These are phyloP conservation scores for Medicago truncatula DNA, from an alignment of 306 rosid genomes.

Conservation along the genomic window MtrunA17r5.0-ANR NC_053042.1:48461501-48462000, in stretches of 20 bases:
- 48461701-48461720: conserved; percentile 38
- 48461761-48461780: conserved; percentile 54
- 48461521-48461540: no score
- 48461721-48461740: conserved; percentile 39
- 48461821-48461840: conserved; percentile 64
- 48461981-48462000: conserved; percentile 68
- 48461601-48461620: no score
- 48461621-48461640: no score
- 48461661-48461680: no score
- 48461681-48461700: conserved; percentile 48
- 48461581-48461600: no score
- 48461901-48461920: conserved; percentile 60
- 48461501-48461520: no score
- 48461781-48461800: conserved; percentile 67
- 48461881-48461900: conserved; percentile 46
- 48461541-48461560: no score
- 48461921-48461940: conserved; percentile 42
- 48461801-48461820: conserved; percentile 56
- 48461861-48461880: conserved; percentile 60
- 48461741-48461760: conserved; percentile 40
- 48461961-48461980: conserved; percentile 50
- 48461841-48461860: conserved; percentile 68
- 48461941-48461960: conserved; percentile 44
- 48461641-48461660: no score
- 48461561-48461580: no score